Conservation (phyloP, 2,329 filamentous ascomycete species). For the Teratosphaeria gauchensis region DNA sequence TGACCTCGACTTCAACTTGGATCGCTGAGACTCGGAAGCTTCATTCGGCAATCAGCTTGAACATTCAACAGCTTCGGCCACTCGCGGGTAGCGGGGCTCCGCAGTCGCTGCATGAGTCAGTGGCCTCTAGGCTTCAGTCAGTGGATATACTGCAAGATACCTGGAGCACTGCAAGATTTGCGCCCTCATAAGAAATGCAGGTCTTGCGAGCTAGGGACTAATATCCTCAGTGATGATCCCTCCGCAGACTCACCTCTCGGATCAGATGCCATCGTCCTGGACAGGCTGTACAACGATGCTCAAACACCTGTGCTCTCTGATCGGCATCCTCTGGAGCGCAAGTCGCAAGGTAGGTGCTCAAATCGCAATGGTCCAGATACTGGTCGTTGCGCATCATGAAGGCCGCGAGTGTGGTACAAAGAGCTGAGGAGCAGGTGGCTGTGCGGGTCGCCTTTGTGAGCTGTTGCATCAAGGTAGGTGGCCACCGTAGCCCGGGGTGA, state of each 20-base stretch:
- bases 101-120: not conserved
- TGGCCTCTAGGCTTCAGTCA: too few relatives aligned
- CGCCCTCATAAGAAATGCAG: too few relatives aligned
- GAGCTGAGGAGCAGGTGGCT: not conserved
- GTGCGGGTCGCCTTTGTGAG: too few relatives aligned
- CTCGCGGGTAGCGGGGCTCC: not conserved
- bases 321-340: not conserved
- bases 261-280: too few relatives aligned
- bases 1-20: not conserved
- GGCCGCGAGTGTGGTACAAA: not conserved
- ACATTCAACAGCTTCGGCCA: not conserved
- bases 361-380: not conserved
- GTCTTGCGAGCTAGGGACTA: too few relatives aligned
- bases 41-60: conserved; percentile 1
- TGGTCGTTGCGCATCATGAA: not conserved
- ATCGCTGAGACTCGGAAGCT: not conserved
- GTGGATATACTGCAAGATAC: too few relatives aligned
- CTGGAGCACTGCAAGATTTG: too few relatives aligned
- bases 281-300: not conserved
- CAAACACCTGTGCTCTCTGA: not conserved
- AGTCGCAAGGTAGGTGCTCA: not conserved
- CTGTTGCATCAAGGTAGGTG: too few relatives aligned
- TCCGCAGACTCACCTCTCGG: not conserved
- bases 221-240: not conserved
- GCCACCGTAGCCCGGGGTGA: too few relatives aligned